These are phyloP conservation scores for Buddleja alternifolia DNA, from an alignment of 257 asterid species.

Conservation along the genomic window DNA sequence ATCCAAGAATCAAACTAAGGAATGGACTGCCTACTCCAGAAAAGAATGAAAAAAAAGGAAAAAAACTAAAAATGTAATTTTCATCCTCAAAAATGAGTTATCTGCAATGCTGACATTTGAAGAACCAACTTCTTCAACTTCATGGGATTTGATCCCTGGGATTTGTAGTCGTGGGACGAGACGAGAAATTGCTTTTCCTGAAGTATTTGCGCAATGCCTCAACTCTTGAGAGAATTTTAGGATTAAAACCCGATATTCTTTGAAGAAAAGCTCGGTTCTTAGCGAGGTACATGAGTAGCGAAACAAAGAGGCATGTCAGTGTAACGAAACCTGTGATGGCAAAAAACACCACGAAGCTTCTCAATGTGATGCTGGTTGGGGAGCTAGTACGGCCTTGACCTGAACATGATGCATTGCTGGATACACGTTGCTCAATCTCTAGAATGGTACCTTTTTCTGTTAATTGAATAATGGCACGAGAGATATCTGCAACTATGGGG, in stretches of 20 bases:
- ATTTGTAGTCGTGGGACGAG: constrained; percentile 11
- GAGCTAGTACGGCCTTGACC: constrained; percentile 14
- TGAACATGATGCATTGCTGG: constrained; percentile 10
- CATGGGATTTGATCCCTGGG: background rate
- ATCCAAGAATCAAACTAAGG: no score
- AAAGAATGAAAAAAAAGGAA: no score
- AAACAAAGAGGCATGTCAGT: constrained; percentile 34
- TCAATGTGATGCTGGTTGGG: constrained; percentile 30
- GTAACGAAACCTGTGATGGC: constrained; percentile 43
- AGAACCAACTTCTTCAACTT: background rate
- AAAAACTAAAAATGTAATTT: no score
- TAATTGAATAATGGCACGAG: constrained; percentile 40
- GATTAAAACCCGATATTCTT: constrained; percentile 25
- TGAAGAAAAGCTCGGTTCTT: constrained; percentile 16
- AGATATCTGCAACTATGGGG: constrained; percentile 42
- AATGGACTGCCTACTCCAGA: no score
- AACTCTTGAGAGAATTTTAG: constrained; percentile 15
- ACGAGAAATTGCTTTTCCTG: background rate
- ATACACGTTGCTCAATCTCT: constrained; percentile 22
- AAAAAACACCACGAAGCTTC: constrained; percentile 39
- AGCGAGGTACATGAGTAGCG: constrained; percentile 26
- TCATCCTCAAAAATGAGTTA: no score
- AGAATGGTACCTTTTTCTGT: constrained; percentile 31
- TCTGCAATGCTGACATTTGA: no score
- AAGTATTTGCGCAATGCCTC: background rate